phyloP scores from a whole-genome alignment of 371 early-diverging fungal genomes.

The Parasitella parasitica region DNA sequence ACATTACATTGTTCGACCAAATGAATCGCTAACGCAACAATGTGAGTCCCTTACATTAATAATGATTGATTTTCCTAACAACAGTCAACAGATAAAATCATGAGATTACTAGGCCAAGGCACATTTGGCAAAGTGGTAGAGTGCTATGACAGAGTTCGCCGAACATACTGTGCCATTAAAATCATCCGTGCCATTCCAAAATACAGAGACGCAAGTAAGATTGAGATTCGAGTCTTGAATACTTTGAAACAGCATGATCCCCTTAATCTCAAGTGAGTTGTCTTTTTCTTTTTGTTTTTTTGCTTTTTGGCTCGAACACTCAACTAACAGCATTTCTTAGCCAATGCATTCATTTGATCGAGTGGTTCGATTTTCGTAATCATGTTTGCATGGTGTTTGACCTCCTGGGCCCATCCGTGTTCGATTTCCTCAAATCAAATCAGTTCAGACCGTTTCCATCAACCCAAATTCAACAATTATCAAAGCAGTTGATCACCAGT shows the following conservation, averaged over 20 bases:
- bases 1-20: conserved; percentile 79
- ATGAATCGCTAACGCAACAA: conserved; percentile 69
- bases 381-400: conserved; percentile 98
- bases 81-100: conserved; percentile 65
- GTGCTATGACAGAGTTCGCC: conserved; percentile 69
- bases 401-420: conserved; percentile 80
- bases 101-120: conserved; percentile 88
- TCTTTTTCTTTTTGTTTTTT: too few relatives aligned
- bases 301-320: too few relatives aligned
- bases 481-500: conserved; percentile 71
- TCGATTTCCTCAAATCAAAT: conserved; percentile 91
- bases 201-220: conserved; percentile 89
- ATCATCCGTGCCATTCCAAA: conserved; percentile 92
- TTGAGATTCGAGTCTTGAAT: conserved; percentile 85
- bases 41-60: conserved; percentile 50
- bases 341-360: conserved; percentile 74
- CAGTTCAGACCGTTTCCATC: conserved; percentile 83
- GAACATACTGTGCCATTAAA: conserved; percentile 71
- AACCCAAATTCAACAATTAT: conserved; percentile 79
- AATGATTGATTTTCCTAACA: neutral
- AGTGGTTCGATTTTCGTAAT: conserved; percentile 81
- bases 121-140: conserved; percentile 96
- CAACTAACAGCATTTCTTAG: too few relatives aligned
- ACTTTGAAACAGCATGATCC: conserved; percentile 80
- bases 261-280: conserved; percentile 53